phyloP scores from a whole-genome alignment of 371 early-diverging fungal species.

The Mortierella sp. region DNA sequence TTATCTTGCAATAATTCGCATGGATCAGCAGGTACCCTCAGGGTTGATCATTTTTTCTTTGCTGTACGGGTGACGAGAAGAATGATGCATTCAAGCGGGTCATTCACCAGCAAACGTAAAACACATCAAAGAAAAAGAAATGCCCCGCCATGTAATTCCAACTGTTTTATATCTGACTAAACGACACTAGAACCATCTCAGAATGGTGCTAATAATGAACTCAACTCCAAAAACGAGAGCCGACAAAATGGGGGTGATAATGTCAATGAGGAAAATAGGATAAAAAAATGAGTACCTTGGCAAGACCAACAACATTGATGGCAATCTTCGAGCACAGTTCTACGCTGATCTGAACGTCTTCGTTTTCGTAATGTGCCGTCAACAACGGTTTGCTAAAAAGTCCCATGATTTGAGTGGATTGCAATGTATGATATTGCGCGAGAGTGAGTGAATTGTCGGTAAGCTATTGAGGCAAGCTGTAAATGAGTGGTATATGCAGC shows the following conservation, averaged over 20 bases:
- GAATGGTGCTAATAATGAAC: not conserved
- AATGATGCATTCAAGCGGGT: too few species aligned
- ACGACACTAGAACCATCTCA: not conserved
- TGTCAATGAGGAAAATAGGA: not conserved
- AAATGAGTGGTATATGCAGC: not conserved
- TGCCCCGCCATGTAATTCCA: not conserved
- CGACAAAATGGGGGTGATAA: not conserved
- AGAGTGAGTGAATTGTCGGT: too few species aligned
- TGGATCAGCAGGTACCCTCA: not conserved
- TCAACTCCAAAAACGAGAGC: not conserved
- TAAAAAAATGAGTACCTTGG: constrained; percentile 34
- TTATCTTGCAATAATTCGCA: not conserved
- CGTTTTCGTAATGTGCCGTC: constrained; percentile 48
- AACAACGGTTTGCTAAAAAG: constrained; percentile 45
- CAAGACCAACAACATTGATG: constrained; percentile 48
- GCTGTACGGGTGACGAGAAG: too few species aligned
- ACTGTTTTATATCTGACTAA: not conserved
- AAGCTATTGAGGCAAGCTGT: not conserved
- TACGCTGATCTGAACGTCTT: constrained; percentile 52
- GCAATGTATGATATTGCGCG: not conserved
- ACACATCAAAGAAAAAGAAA: too few species aligned
- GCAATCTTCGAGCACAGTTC: constrained; percentile 51
- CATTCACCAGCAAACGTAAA: too few species aligned
- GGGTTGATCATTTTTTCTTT: not conserved
- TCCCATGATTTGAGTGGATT: constrained; percentile 25